Evolutionary conservation across 768 basidiomycete genomes (phyloP).

Genomic region (Kwoniella shandongensis): DNA sequence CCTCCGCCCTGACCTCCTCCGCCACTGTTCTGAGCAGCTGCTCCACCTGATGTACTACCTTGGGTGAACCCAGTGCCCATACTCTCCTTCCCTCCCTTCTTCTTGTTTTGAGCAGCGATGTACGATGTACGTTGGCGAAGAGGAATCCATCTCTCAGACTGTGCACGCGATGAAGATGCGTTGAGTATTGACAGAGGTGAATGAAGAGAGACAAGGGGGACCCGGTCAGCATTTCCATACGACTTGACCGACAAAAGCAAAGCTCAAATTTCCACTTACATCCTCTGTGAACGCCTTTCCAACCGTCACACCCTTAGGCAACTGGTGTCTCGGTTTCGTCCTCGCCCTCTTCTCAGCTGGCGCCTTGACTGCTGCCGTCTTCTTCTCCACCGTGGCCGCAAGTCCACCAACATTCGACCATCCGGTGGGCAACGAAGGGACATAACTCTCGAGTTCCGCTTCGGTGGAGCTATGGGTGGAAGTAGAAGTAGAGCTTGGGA

Average conservation of each 20-base stretch:
- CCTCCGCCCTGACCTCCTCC: constrained; percentile 26
- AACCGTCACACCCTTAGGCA: constrained; percentile 49
- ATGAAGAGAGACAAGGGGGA: neutral
- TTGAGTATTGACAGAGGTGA: neutral
- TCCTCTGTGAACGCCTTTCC: constrained; percentile 49
- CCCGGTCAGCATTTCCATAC: too few species aligned
- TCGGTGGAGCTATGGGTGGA: constrained; percentile 34
- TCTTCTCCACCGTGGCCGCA: constrained; percentile 9
- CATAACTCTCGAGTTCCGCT: constrained; percentile 54
- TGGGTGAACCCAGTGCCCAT: constrained; percentile 52
- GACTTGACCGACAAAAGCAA: too few species aligned
- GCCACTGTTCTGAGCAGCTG: constrained; percentile 26
- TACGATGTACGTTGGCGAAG: constrained; percentile 45
- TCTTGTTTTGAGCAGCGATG: constrained; percentile 40
- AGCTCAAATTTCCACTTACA: too few species aligned
- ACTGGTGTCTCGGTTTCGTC: constrained; percentile 44
- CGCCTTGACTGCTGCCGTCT: constrained; percentile 13
- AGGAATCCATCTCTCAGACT: constrained; percentile 55
- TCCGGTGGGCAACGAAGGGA: constrained; percentile 47
- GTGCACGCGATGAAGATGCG: neutral
- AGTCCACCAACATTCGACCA: constrained; percentile 33
- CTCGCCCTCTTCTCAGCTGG: constrained; percentile 14
- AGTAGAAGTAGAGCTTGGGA: constrained; percentile 14
- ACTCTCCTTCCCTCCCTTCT: constrained; percentile 52
- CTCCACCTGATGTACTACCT: constrained; percentile 31